Evolutionary conservation across 352 stramenopile genomes (phyloP).

Genomic region (Pythium aphanidermatum): DNA sequence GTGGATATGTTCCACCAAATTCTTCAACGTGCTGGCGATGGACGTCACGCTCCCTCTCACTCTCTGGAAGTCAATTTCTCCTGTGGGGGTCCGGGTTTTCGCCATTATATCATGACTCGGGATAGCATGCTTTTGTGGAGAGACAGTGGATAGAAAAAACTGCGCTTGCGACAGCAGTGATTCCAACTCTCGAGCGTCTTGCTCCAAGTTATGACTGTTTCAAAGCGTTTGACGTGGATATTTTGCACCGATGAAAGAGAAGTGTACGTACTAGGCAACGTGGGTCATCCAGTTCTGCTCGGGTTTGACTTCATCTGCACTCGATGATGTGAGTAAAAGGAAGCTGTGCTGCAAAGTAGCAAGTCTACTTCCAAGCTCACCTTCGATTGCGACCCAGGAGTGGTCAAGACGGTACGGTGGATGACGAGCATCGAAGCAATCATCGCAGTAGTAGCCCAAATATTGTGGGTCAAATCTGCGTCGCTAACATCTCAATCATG

Average conservation of each 20-base stretch:
- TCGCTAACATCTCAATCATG: too few relatives aligned
- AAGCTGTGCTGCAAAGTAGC: background rate
- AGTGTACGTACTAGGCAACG: conserved; percentile 41
- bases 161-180: conserved; percentile 48
- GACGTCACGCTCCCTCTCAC: conserved; percentile 27
- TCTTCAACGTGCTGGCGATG: conserved; percentile 37
- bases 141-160: conserved; percentile 16
- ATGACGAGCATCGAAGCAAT: conserved; percentile 51
- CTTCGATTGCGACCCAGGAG: conserved; percentile 40
- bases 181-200: conserved; percentile 56
- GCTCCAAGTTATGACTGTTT: conserved; percentile 53
- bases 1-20: conserved; percentile 38
- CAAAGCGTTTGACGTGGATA: background rate
- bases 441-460: conserved; percentile 60
- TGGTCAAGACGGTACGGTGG: conserved; percentile 48
- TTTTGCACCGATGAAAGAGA: too few relatives aligned
- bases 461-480: conserved; percentile 48
- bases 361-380: conserved; percentile 7
- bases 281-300: conserved; percentile 61
- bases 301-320: conserved; percentile 42
- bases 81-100: conserved; percentile 9
- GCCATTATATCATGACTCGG: background rate
- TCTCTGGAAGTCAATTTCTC: conserved; percentile 36
- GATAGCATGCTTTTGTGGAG: background rate
- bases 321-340: background rate